Evolutionary conservation across 345 rosid species (phyloP).

Genomic region (Acer saccharum): DNA sequence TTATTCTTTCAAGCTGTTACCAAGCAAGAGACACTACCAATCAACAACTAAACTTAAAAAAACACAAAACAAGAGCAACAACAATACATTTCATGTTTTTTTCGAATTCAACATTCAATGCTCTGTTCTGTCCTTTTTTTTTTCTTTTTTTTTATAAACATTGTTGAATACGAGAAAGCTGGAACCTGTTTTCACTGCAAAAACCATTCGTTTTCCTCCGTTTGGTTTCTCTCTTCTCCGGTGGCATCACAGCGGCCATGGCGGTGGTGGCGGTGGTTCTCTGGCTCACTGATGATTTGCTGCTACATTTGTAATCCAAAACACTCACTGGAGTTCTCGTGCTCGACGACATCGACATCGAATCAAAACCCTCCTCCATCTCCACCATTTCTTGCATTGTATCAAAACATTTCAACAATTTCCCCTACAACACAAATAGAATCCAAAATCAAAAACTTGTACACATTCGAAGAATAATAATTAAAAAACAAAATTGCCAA

Average conservation of each 20-base stretch:
- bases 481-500: background rate
- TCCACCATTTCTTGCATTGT: slow-evolving; percentile 45
- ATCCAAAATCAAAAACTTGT: background rate
- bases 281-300: slow-evolving; percentile 43
- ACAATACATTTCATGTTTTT: background rate
- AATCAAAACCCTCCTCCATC: slow-evolving; percentile 28
- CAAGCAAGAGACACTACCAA: slow-evolving; percentile 19
- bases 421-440: slow-evolving; percentile 34
- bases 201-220: slow-evolving; percentile 27
- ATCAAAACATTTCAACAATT: slow-evolving; percentile 40
- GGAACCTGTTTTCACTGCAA: slow-evolving; percentile 24
- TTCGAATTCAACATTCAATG: slow-evolving; percentile 15
- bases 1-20: slow-evolving; percentile 10
- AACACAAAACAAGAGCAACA: slow-evolving; percentile 9
- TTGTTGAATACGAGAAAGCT: slow-evolving; percentile 34
- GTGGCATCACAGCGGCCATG: slow-evolving; percentile 6
- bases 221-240: slow-evolving; percentile 33
- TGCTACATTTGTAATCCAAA: slow-evolving; percentile 37
- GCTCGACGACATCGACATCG: slow-evolving; percentile 29
- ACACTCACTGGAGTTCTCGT: slow-evolving; percentile 50
- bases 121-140: slow-evolving; percentile 22
- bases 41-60: background rate
- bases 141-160: slow-evolving; percentile 19
- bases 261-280: slow-evolving; percentile 10
- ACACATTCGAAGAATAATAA: too few species aligned